Percentiles rank a stretch among this genome's conserved stretches.
These are phyloP conservation scores for Saccharum hybrid DNA, from an alignment of 202 grass and related monocot genomes.

Conservation along the genomic window DNA sequence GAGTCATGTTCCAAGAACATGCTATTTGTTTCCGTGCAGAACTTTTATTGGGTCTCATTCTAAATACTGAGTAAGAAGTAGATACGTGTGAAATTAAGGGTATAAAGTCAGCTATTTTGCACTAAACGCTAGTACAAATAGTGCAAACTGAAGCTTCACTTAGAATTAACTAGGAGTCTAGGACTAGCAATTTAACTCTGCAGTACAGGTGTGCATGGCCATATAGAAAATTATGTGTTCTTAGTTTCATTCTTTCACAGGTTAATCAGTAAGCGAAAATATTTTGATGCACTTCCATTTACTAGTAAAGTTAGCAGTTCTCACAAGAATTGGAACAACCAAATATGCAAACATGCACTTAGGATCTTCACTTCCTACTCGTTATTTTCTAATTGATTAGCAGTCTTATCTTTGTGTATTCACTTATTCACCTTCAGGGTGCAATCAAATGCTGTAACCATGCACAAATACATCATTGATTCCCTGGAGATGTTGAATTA, in stretches of 20 bases:
- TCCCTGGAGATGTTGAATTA: not conserved
- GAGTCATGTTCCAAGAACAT: not conserved
- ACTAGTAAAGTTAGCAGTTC: not conserved
- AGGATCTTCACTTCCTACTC: not conserved
- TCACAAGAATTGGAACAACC: not conserved
- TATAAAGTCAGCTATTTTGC: not conserved
- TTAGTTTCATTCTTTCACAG: not conserved
- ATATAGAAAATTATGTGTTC: slow-evolving; percentile 9
- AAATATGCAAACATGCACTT: not conserved
- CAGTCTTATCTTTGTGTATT: not conserved
- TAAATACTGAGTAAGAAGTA: not conserved
- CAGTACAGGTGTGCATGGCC: not conserved
- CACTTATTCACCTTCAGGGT: not conserved
- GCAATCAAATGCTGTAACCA: not conserved
- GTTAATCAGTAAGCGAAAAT: not conserved
- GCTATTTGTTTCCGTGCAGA: not conserved
- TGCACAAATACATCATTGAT: not conserved
- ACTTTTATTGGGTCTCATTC: not conserved
- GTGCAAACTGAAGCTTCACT: not conserved
- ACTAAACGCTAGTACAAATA: not conserved
- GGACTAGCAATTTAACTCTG: not conserved
- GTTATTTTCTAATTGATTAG: not conserved
- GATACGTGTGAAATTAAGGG: not conserved
- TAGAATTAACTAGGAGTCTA: not conserved
- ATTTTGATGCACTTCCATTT: not conserved